phyloP scores from a whole-genome alignment of 495 filamentous ascomycete genomes.

The Delitschia confertaspora region DNA sequence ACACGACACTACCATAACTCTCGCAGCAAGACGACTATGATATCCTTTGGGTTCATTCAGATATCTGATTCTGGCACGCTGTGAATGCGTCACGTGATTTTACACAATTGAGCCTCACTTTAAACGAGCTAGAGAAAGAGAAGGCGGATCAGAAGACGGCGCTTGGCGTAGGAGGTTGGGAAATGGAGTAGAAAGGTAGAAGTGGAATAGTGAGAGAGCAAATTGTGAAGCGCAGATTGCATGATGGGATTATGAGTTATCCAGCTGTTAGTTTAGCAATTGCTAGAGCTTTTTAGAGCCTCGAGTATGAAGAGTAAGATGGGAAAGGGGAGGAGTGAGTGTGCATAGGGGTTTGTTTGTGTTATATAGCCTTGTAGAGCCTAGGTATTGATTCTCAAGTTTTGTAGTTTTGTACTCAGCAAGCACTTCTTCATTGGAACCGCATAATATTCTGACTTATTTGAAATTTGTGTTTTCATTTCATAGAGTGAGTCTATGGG shows the following conservation, averaged over 20 bases:
- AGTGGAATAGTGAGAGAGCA: conserved; percentile 42
- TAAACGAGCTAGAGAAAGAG: conserved; percentile 34
- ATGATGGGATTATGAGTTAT: conserved; percentile 47
- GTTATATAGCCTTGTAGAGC: no score
- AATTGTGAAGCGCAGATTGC: conserved; percentile 44
- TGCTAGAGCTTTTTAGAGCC: conserved; percentile 7
- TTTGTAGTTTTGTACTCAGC: no score
- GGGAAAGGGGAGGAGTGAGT: no score
- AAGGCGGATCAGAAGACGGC: conserved; percentile 33
- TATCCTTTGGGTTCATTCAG: conserved; percentile 36
- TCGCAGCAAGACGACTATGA: conserved; percentile 31
- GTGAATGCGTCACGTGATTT: conserved; percentile 35
- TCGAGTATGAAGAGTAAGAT: no score
- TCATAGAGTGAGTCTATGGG: no score
- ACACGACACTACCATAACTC: conserved; percentile 18
- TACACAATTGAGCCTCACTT: conserved; percentile 26
- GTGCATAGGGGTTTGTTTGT: no score
- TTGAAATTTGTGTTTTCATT: no score
- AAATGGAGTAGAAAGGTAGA: conserved; percentile 40
- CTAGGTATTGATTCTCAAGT: no score
- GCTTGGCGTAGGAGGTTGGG: conserved; percentile 41
- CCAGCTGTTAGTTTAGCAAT: conserved; percentile 41
- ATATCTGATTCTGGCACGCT: conserved; percentile 40
- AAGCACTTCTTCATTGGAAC: no score
- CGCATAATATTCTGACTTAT: no score